Evolutionary conservation across 2,329 filamentous ascomycete species (phyloP).

Genomic region (Nemania diffusa): DNA sequence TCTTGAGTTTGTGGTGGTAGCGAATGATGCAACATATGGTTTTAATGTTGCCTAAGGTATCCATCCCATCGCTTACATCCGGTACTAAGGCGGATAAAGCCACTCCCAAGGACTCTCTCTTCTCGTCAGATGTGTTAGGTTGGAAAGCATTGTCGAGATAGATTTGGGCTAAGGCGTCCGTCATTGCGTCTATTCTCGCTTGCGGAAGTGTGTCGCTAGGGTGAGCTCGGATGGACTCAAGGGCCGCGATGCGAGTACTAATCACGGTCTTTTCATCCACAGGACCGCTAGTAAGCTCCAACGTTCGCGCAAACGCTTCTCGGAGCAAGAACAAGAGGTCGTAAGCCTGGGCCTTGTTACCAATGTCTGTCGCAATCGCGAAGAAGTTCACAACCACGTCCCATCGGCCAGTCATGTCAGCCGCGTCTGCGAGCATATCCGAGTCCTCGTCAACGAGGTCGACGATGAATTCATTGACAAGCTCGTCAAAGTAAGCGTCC

Average conservation of each 20-base stretch:
- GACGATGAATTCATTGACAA: constrained; percentile 46
- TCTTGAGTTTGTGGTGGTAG: constrained; percentile 43
- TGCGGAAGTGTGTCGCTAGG: constrained; percentile 42
- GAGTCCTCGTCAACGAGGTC: constrained; percentile 35
- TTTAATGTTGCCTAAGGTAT: constrained; percentile 38
- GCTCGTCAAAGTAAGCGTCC: constrained; percentile 47
- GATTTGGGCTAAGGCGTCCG: constrained; percentile 40
- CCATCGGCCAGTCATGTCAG: constrained; percentile 44
- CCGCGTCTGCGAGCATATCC: constrained; percentile 43
- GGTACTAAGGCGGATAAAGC: constrained; percentile 42
- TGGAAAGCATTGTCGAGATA: constrained; percentile 45
- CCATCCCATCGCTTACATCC: constrained; percentile 36
- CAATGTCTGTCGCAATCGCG: constrained; percentile 41
- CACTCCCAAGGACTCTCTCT: constrained; percentile 38
- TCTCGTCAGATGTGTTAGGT: constrained; percentile 35
- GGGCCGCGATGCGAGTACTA: constrained; percentile 41
- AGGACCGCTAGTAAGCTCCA: constrained; percentile 35
- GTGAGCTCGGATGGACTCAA: constrained; percentile 40
- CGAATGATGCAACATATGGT: constrained; percentile 45
- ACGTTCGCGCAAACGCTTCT: constrained; percentile 43
- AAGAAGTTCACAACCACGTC: constrained; percentile 46
- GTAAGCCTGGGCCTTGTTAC: constrained; percentile 39
- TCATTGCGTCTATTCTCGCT: constrained; percentile 39
- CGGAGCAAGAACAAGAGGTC: constrained; percentile 46
- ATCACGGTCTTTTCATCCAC: constrained; percentile 40